phyloP scores from a whole-genome alignment of 805 yeast species.

The Metschnikowia vanudenii region DNA sequence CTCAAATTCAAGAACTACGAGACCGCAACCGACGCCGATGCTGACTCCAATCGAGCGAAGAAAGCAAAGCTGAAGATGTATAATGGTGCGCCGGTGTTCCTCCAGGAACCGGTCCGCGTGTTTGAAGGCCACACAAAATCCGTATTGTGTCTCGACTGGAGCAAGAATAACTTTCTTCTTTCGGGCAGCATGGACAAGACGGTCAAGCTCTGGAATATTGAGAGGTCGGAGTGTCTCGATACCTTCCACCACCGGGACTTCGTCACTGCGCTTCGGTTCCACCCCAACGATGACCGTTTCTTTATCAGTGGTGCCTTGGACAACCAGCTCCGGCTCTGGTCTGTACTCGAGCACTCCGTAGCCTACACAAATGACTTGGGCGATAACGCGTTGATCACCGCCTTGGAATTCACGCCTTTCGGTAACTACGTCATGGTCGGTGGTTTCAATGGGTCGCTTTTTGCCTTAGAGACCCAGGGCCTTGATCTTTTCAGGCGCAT shows the following conservation, averaged over 20 bases:
- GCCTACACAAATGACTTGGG: slow-evolving; percentile 51
- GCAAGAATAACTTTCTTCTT: slow-evolving; percentile 75
- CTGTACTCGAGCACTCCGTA: slow-evolving; percentile 69
- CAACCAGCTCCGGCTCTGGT: slow-evolving; percentile 75
- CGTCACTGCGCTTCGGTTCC: slow-evolving; percentile 77
- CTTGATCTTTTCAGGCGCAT: slow-evolving; percentile 41
- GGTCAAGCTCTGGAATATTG: slow-evolving; percentile 82
- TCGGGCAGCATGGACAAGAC: slow-evolving; percentile 85
- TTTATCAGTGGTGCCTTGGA: slow-evolving; percentile 82
- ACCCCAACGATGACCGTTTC: slow-evolving; percentile 83
- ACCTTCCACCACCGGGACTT: slow-evolving; percentile 74
- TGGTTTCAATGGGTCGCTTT: slow-evolving; percentile 71
- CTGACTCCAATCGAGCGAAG: neutral
- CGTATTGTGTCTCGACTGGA: slow-evolving; percentile 81
- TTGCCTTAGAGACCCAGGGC: slow-evolving; percentile 61
- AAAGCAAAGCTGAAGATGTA: slow-evolving; percentile 22
- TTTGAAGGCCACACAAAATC: slow-evolving; percentile 69
- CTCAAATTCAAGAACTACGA: slow-evolving; percentile 38
- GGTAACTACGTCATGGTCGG: slow-evolving; percentile 66
- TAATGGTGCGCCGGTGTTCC: slow-evolving; percentile 75
- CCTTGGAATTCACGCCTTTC: slow-evolving; percentile 68
- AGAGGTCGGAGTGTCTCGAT: slow-evolving; percentile 58
- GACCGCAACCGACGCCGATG: slow-evolving; percentile 9
- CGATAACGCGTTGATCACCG: slow-evolving; percentile 68
- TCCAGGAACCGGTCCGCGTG: slow-evolving; percentile 56